These are phyloP conservation scores for Adansonia digitata DNA, from an alignment of 345 rosid species.

Conservation along the genomic window DNA sequence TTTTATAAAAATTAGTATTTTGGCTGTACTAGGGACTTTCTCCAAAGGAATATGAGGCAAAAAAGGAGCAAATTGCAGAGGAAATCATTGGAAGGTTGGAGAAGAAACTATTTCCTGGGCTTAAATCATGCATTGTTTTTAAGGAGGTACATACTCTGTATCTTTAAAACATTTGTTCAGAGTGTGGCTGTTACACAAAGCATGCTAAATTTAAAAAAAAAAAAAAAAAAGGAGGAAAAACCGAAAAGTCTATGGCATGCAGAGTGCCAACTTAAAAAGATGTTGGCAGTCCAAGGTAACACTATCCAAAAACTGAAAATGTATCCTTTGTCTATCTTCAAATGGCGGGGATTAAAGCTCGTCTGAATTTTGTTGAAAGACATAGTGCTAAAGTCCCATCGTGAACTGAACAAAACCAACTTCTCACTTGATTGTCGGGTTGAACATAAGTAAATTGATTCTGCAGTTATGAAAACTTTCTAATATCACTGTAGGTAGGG, in stretches of 20 bases:
- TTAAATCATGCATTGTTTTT: conserved; percentile 61
- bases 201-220: neutral
- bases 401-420: neutral
- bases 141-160: conserved; percentile 59
- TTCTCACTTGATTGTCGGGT: neutral
- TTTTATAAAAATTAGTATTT: neutral
- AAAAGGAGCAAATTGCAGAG: conserved; percentile 61
- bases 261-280: neutral
- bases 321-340: neutral
- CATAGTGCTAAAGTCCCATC: neutral
- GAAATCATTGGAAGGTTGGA: conserved; percentile 70
- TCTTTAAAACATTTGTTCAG: neutral
- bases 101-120: conserved; percentile 78
- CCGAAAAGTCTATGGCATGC: neutral
- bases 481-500: conserved; percentile 49
- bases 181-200: neutral
- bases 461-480: neutral
- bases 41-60: conserved; percentile 66
- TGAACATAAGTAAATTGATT: neutral
- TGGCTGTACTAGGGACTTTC: conserved; percentile 57
- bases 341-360: neutral
- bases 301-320: neutral
- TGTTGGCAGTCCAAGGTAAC: neutral
- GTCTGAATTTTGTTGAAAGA: neutral
- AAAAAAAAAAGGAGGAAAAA: neutral